Evolutionary conservation across 1,284 basidiomycete genomes (phyloP), one percentile per base, ranked within the genome.

Genomic region (Pholiota adiposa): DNA sequence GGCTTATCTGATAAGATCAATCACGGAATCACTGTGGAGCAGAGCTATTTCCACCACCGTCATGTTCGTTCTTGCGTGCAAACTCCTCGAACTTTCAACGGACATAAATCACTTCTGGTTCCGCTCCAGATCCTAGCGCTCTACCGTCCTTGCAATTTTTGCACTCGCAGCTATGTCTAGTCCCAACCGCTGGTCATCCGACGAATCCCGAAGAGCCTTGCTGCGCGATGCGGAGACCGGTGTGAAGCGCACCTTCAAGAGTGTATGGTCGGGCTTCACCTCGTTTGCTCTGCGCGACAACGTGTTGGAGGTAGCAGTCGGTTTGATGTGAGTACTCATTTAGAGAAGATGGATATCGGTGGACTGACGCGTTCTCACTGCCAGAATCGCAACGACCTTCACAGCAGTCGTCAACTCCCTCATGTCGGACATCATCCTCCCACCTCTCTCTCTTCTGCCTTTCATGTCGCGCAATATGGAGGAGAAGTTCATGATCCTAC

Each of bases 301-400:
- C 59, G 75, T 78, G 11, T 66, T 78, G 2, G 75, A 78, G 60
- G 75, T 78, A 43, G 75, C 76, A 6, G 69, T 77, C 34, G 76
- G 76, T 70, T 63, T 78, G 7, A 77, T 77, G 73, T 74, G 56
- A 27, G 70, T 40, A 41, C 18, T 16, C 18, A 36, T 36, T 16
- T 33, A 38, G 27, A n/a, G 18, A 18, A 4, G 5, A 9, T 18
- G 6, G n/a, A 4, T 16, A 38, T 21, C 11, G 11, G 14, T 36
- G 21, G 27, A 1, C 36, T 25, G 31, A 33, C 36, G 12, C 14
- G 16, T 11, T 9, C 4, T 7, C 5, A 38, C 12, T 23, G 11
- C 19, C 48, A 74, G 71, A 58, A 69, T 75, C 48, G 73, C 75
- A 9, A 59, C 70, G 6, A 66, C 72, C 5, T 77, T 77, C 63